Evolutionary conservation across 2,329 filamentous ascomycete genomes (phyloP).

Genomic region (Dothistroma septosporum): DNA sequence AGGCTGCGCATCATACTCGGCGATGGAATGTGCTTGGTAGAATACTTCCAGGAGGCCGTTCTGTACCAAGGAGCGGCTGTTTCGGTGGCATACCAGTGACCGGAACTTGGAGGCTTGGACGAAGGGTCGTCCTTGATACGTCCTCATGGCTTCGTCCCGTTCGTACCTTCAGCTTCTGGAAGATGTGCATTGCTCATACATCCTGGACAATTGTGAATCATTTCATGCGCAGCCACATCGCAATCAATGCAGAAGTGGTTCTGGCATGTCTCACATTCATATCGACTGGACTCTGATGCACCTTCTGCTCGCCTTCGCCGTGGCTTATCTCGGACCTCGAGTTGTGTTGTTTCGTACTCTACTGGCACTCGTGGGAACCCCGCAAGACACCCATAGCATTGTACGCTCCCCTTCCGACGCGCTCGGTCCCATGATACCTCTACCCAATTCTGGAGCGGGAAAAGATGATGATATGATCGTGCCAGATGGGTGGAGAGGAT

Average conservation of each 20-base stretch:
- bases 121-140: no score
- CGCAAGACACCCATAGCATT: slow-evolving; percentile 75
- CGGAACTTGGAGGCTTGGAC: no score
- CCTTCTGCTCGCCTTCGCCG: slow-evolving; percentile 36
- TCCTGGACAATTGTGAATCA: slow-evolving; percentile 92
- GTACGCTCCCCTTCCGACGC: slow-evolving; percentile 38
- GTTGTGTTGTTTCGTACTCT: slow-evolving; percentile 19
- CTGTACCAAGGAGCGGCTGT: background rate
- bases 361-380: slow-evolving; percentile 59
- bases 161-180: slow-evolving; percentile 21
- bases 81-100: background rate
- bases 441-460: slow-evolving; percentile 83
- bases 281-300: slow-evolving; percentile 80
- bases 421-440: slow-evolving; percentile 83
- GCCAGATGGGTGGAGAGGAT: slow-evolving; percentile 92
- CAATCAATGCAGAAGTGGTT: slow-evolving; percentile 98
- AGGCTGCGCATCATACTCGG: no score
- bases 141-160: background rate
- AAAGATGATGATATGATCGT: slow-evolving; percentile 88
- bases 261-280: slow-evolving; percentile 80
- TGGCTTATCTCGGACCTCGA: slow-evolving; percentile 15
- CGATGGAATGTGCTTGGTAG: no score
- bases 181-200: slow-evolving; percentile 55
- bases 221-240: slow-evolving; percentile 90
- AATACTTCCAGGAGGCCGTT: no score